Evolutionary conservation across 768 basidiomycete species (phyloP), one percentile per base, ranked within the genome.

Genomic region (Gelatoporia subvermispora): DNA sequence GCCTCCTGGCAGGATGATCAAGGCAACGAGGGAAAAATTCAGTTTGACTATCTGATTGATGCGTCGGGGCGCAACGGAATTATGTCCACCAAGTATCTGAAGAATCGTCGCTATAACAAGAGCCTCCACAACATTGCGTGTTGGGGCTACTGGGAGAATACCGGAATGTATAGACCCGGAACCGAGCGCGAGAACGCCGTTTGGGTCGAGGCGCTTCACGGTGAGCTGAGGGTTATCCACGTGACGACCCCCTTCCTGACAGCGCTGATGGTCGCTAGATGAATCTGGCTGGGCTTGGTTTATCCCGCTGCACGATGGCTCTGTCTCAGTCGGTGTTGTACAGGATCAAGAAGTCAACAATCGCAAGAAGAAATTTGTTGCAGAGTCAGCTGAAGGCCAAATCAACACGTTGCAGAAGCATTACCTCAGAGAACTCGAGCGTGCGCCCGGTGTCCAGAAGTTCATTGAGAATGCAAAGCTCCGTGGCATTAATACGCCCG

Each of bases 61-160:
- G 85, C 85, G 10, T 77, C 81, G 10, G 85, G 85, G 36, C 77
- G 85, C 20, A 66, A 74, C 3, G 85, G 85, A 7, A 51, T 72
- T 18, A 65, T 72, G 63, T 65, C 68, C 4, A 70, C 65, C 13
- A 53, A 47, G 38, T 85, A 85, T 58, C 64, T 85, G 28, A 81
- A 79, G 58, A 83, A 82, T 56, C 71, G 85, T 25, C 76, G 72
- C 49, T 79, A 75, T 57, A 86, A 84, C 41, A 71, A 74, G 31
- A 78, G 78, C 3, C 55, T 87, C 44, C 79, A 77, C 56, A 87
- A 87, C 54, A 69, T 85, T 8, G 85, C 84, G 3, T 66, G 80
- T 24, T 87, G 85, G 84, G 84, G 77, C 3, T 87, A 87, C 54
- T 87, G 82, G 83, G 66, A 57, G 31, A 69, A 71, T 16, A 72